phyloP scores from a whole-genome alignment of 768 basidiomycete species.

The Brasilioporus rufonigricans region DNA sequence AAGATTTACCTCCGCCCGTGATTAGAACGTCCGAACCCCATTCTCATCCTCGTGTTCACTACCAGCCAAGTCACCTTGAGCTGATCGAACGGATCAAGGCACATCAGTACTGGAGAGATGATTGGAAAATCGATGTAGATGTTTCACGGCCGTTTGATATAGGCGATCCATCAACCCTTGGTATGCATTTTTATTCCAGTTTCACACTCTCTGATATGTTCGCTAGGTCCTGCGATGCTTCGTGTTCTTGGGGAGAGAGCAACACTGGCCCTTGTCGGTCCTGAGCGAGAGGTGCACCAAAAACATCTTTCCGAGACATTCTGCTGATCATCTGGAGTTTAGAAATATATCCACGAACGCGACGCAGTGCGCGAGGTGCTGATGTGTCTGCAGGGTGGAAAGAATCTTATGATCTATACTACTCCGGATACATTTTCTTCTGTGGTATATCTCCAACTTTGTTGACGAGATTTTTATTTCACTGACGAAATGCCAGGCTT shows the following conservation, averaged over 20 bases:
- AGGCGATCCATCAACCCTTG: conserved; percentile 71
- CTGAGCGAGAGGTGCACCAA: conserved; percentile 40
- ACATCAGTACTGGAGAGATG: conserved; percentile 72
- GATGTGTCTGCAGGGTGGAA: conserved; percentile 71
- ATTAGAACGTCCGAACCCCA: neutral
- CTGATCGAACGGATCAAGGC: conserved; percentile 60
- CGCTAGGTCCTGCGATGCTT: conserved; percentile 45
- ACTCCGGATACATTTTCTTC: conserved; percentile 33
- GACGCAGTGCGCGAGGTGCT: conserved; percentile 77
- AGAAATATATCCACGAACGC: conserved; percentile 73
- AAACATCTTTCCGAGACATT: neutral
- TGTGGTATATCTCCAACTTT: conserved; percentile 22
- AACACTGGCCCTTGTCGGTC: conserved; percentile 39
- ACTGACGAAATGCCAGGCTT: conserved; percentile 37
- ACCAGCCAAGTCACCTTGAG: conserved; percentile 36
- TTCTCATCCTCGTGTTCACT: neutral
- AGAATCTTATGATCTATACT: conserved; percentile 52
- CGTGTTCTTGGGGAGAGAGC: conserved; percentile 38
- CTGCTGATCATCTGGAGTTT: neutral
- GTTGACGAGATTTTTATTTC: neutral
- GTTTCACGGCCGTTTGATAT: conserved; percentile 51
- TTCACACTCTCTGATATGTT: neutral
- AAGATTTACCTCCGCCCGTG: conserved; percentile 11
- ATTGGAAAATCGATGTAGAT: conserved; percentile 54
- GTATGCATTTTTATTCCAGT: conserved; percentile 32